A percentile compares a stretch with the other conserved stretches of the same genome.
Conservation (phyloP, 2,329 filamentous ascomycete genomes). For the Colletotrichum tamarilloi region DNA sequence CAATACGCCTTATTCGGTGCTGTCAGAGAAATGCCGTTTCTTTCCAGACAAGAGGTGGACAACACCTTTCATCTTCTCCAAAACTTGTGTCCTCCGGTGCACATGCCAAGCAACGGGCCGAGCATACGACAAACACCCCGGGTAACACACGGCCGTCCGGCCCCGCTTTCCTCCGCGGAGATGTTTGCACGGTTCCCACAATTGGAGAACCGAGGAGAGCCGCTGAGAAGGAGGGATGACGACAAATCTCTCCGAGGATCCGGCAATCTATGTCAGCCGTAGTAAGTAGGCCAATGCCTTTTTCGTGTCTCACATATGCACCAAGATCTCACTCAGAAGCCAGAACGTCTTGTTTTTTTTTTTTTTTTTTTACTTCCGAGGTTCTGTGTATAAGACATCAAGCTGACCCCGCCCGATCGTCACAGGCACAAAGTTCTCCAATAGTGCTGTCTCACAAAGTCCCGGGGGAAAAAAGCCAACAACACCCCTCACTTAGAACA, state of each 20-base stretch:
- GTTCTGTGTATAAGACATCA: neutral
- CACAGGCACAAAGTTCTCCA: neutral
- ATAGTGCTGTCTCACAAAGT: slow-evolving; percentile 13
- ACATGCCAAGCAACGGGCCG: neutral
- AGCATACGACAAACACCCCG: neutral
- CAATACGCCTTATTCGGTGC: no score
- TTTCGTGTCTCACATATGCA: neutral
- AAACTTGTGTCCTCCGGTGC: no score
- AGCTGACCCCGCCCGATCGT: neutral
- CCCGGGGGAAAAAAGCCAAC: neutral
- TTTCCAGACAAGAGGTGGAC: no score
- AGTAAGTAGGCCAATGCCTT: neutral
- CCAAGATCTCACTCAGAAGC: neutral
- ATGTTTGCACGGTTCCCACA: neutral
- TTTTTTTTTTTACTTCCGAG: neutral
- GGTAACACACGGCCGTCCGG: neutral
- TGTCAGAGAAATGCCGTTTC: no score
- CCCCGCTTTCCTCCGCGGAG: neutral
- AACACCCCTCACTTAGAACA: neutral
- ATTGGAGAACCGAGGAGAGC: neutral
- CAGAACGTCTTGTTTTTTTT: neutral
- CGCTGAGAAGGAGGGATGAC: neutral
- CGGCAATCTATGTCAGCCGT: slow-evolving; percentile 7
- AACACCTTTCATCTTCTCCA: no score
- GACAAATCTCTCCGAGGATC: neutral